Base-by-base conservation (phyloP, 2,329 filamentous ascomycete species). In the Cylindrodendrum hubeiense region DNA sequence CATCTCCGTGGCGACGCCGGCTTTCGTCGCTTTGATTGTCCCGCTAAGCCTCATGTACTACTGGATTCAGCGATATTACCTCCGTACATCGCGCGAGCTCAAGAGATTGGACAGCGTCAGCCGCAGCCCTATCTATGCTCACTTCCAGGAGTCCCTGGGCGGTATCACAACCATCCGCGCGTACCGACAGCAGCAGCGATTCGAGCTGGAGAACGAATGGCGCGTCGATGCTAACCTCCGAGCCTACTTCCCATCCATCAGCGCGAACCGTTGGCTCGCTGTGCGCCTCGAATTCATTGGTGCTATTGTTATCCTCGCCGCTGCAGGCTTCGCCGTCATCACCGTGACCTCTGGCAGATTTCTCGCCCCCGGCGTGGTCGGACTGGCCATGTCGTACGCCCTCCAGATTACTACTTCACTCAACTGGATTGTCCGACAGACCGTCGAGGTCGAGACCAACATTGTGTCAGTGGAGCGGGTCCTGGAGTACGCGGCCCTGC, bases 371-470 rank as follows among this genome's bases (percentile, higher is more conserved):
- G 96, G 96, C 63, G 84, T 90, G 80, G 95, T 98, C 56, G 97
- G 97, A 84, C 85, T 99, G 75, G 90, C 93, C 69, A 97, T 99
- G 94, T 97, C 95, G 50, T 98, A 98, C 81, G 96, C 95, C 41
- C 87, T 99, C 68, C 94, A 98, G 82, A 98, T 99, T 76, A 99
- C 96, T 2, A 93, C 95, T 71, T 97, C 95, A 37, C 87, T 99
- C 75, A 99, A 98, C 84, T 99, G 96, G 96, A 98, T 99, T 76
- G 96, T 99, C 55, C 90, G 97, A 64, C 96, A 99, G 82, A 98
- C 95, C 0, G 96, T 99, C 34, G 97, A 99, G 80, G 96, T 99
- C n/a, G 97, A 99, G 85, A 98, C 95, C n/a, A 99, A 99, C 81
- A 99, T 99, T 76, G 95, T 99, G 49, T 97, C 95, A 10, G 96